Evolutionary conservation across 2,329 filamentous ascomycete genomes (phyloP), one percentile per base, ranked within the genome.

Genomic region (Neofusicoccum laricinum): DNA sequence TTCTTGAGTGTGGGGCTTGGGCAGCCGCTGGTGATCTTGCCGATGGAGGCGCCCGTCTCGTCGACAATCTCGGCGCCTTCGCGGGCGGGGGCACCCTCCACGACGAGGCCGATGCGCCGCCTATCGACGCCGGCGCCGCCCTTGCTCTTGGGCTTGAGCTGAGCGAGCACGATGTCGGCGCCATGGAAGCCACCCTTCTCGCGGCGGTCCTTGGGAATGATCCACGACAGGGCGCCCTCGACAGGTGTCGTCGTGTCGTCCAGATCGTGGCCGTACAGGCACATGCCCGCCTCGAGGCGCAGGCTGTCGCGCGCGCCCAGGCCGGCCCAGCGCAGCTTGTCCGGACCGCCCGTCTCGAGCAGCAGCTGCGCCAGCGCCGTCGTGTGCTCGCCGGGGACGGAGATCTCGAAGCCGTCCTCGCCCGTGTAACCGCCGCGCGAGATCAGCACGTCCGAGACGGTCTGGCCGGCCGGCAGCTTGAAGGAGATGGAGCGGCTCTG

Each of bases 261-360:
- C 41, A 99, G 86, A 77, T 99, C 95, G 79, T 98, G 92, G n/a
- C 95, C 95, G 80, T 99, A 99, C n/a, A 99, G 85, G 78, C 95
- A 99, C 94, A 99, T 96, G 66, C 95, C 95, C 0, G 95, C 95
- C 81, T 99, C 95, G 34, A 99, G 87, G 51, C 95, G 89, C 66
- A 99, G 86, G 67, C 90, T 96, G 78, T 99, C 95, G 68, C 95
- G 87, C 2, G 95, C 92, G 10, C 93, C 95, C 0, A 99, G 85
- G 2, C 95, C 95, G 1, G 94, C 93, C 50, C 97, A 85, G 72
- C 90, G 89, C 15, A 97, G 82, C 11, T 88, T 86, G 30, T 88
- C 88, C 46, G 71, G 73, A 48, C 81, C 78, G 0, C 82, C 81
- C 36, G 85, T 81, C 45, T 83, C 76, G 51, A 97, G 85, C 25